Base-by-base conservation (phyloP, 495 filamentous ascomycete species). In the Monascus purpureus region DNA sequence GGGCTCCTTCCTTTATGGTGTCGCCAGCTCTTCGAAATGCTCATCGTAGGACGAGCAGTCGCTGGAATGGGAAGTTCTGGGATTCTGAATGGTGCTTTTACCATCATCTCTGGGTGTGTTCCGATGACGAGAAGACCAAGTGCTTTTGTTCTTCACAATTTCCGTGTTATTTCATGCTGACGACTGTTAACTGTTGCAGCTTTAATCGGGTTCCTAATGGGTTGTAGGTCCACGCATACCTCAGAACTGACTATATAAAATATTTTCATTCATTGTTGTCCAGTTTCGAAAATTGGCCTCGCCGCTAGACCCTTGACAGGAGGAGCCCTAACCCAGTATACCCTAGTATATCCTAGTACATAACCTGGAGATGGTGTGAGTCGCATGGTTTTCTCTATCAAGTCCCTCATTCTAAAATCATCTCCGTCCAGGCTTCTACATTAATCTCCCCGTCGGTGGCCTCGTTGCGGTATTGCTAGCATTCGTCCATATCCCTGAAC, bases 391-490 rank as follows among this genome's bases (percentile, higher is more conserved):
- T 7, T 25, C n/a, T n/a, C 22, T 7, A 7, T 25, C 7, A n/a
- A 25, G n/a, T 7, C 22, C 22, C n/a, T n/a, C 22, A 32, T 4
- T 32, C 13, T 12, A 32, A 7, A 7, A n/a, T 7, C 22, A 25
- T 25, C 22, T 25, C 22, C n/a, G 7, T 6, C n/a, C n/a, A 25
- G 30, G 65, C 35, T 55, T 53, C 33, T 55, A 67, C 36, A 66
- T 77, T 27, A 59, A 56, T 34, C 46, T 77, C 3, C 71, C 75
- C 0, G 50, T 83, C 28, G 77, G 78, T 25, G 73, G 51, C 24
- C 46, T 77, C 12, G 29, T 63, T 4, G 61, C 65, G 28, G 60
- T 39, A 8, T 45, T 76, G 22, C 50, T 65, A 17, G 36, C 76
- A 30, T 53, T 56, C 20, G 49, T 72, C 42, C 62, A 4, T 5